Conservation (phyloP, 257 asterid genomes). For the Ilex aquifolium region DNA sequence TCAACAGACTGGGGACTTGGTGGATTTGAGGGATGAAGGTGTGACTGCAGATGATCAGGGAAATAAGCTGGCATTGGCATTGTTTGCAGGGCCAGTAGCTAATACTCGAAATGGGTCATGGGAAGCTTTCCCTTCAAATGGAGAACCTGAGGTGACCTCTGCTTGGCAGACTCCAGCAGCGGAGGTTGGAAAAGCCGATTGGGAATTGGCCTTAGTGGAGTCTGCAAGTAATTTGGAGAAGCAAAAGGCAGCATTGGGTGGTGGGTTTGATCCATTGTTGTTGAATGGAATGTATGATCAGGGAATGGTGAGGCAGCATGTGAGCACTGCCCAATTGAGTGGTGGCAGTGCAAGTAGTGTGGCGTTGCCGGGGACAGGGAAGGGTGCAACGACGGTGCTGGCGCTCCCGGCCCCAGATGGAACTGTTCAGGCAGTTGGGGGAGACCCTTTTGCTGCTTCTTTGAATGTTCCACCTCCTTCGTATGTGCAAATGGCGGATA, state of each 20-base stretch:
- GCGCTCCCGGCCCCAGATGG: constrained; percentile 92
- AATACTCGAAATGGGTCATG: constrained; percentile 56
- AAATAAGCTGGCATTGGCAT: constrained; percentile 62
- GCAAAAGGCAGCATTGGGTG: constrained; percentile 73
- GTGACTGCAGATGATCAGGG: constrained; percentile 78
- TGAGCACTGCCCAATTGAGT: constrained; percentile 38
- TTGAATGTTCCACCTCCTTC: constrained; percentile 65
- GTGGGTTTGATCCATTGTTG: constrained; percentile 68
- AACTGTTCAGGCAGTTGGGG: constrained; percentile 49
- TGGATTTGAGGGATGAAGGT: constrained; percentile 77
- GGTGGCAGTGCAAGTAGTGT: constrained; percentile 82
- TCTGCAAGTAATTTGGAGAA: constrained; percentile 60
- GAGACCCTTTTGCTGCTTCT: constrained; percentile 82
- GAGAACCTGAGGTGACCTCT: constrained; percentile 52
- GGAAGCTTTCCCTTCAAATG: constrained; percentile 69
- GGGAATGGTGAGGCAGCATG: constrained; percentile 69
- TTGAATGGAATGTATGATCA: constrained; percentile 84
- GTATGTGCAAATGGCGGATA: constrained; percentile 78
- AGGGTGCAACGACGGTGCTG: constrained; percentile 45
- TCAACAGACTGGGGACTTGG: constrained; percentile 47
- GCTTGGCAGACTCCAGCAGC: constrained; percentile 96
- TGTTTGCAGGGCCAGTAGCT: constrained; percentile 61
- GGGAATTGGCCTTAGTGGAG: constrained; percentile 84
- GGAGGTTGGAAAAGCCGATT: constrained; percentile 72
- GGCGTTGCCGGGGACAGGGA: constrained; percentile 63